phyloP scores from a whole-genome alignment of 768 basidiomycete genomes.

The Termitomyces sp. region DNA sequence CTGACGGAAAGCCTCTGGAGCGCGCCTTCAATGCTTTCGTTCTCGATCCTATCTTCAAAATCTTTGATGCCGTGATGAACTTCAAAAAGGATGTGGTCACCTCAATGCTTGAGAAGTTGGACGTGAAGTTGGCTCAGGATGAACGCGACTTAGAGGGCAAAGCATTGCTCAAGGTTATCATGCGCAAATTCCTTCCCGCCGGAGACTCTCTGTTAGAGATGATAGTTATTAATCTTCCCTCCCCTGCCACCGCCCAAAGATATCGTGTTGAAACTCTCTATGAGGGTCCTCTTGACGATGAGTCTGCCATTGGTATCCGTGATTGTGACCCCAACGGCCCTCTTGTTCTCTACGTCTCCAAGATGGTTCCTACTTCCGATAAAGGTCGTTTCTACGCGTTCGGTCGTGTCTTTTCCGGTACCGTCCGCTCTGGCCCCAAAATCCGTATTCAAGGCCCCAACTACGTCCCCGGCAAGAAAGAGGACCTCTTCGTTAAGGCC shows the following conservation, averaged over 20 bases:
- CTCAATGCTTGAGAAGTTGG: conserved; percentile 93
- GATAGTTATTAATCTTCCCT: conserved; percentile 99
- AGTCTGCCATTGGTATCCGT: conserved; percentile 96
- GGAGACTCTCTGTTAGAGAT: conserved; percentile 99
- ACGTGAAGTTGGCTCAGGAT: conserved; percentile 79
- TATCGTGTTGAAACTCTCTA: conserved; percentile 99
- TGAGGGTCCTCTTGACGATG: conserved; percentile 99
- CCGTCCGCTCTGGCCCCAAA: conserved; percentile 95
- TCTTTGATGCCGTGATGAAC: conserved; percentile 99
- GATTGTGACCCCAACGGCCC: conserved; percentile 97
- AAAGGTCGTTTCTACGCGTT: conserved; percentile 99
- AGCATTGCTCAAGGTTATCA: conserved; percentile 91
- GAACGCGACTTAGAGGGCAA: conserved; percentile 96
- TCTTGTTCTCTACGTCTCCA: conserved; percentile 96
- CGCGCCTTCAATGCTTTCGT: conserved; percentile 99
- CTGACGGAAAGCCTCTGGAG: conserved; percentile 88
- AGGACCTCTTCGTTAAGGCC: conserved; percentile 95
- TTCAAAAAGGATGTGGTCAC: conserved; percentile 89
- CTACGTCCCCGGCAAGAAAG: conserved; percentile 98
- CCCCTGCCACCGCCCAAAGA: conserved; percentile 92
- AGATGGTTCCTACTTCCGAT: conserved; percentile 99
- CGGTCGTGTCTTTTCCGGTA: conserved; percentile 99
- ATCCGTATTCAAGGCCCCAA: conserved; percentile 99
- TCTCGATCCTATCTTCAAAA: conserved; percentile 97
- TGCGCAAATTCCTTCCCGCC: conserved; percentile 99